Conservation (phyloP, 2,329 filamentous ascomycete species). For the Pseudonectria buxi region DNA sequence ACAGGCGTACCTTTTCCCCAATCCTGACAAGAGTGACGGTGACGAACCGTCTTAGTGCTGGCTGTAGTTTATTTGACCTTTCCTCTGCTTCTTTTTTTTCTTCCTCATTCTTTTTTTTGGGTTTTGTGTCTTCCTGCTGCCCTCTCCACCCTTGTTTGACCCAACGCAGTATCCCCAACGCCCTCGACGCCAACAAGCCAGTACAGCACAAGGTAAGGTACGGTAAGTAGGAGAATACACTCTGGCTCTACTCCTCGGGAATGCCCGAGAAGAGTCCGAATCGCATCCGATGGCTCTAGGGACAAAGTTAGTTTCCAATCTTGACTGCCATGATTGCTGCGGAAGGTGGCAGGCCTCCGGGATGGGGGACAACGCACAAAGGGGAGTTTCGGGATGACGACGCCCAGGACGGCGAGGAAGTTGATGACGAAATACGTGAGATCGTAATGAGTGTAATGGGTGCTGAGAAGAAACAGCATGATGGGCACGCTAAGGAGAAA, state of each 20-base stretch:
- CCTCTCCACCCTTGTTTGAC: conserved; percentile 16
- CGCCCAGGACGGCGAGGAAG: conserved; percentile 82
- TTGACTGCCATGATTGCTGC: too few species aligned
- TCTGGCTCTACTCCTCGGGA: conserved; percentile 47
- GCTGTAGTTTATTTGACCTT: not conserved
- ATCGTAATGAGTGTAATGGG: conserved; percentile 98
- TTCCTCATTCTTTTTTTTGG: conserved; percentile 1
- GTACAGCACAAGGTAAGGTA: conserved; percentile 14
- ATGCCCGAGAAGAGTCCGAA: conserved; percentile 67
- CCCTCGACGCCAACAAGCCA: conserved; percentile 14
- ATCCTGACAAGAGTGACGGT: too few species aligned
- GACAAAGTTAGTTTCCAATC: conserved; percentile 17
- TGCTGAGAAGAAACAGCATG: conserved; percentile 89
- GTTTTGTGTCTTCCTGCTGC: conserved; percentile 15
- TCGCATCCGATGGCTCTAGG: conserved; percentile 71
- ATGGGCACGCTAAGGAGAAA: conserved; percentile 94
- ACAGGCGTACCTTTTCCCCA: conserved; percentile 3
- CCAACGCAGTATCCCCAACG: conserved; percentile 19
- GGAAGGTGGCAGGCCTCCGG: not conserved
- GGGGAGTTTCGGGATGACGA: conserved; percentile 93
- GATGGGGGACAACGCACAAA: conserved; percentile 57
- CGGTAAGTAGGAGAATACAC: not conserved
- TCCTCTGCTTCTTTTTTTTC: conserved; percentile 1
- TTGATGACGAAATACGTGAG: conserved; percentile 96
- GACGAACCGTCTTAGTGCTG: too few species aligned